Percentiles rank a stretch among this genome's conserved stretches.
Evolutionary conservation across 2,329 filamentous ascomycete genomes (phyloP).

Genomic region (Pseudocercospora vitis): DNA sequence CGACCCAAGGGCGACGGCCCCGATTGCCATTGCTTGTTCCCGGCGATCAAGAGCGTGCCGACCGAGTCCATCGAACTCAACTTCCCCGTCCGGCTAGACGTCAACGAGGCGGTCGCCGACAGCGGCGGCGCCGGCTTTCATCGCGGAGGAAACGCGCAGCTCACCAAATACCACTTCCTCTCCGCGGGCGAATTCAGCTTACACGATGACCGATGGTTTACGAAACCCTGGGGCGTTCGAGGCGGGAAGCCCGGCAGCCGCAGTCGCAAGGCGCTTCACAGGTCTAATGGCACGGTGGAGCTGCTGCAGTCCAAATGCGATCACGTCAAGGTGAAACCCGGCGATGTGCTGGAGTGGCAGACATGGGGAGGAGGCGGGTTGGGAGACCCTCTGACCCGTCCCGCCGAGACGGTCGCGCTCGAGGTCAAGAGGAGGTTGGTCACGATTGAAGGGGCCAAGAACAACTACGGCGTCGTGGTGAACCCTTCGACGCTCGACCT

Average conservation of each 20-base stretch:
- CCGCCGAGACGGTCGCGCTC: conserved; percentile 29
- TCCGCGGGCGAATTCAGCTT: conserved; percentile 30
- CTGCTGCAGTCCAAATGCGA: conserved; percentile 29
- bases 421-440: conserved; percentile 31
- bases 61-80: conserved; percentile 33
- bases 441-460: conserved; percentile 25
- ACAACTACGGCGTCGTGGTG: conserved; percentile 29
- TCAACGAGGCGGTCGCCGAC: conserved; percentile 32
- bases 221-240: conserved; percentile 30
- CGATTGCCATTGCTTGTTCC: conserved; percentile 32
- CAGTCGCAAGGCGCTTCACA: conserved; percentile 28
- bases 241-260: conserved; percentile 31
- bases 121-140: conserved; percentile 30
- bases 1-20: conserved; percentile 33
- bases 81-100: conserved; percentile 31
- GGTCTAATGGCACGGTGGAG: conserved; percentile 19
- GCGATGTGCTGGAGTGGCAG: conserved; percentile 31
- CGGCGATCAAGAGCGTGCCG: conserved; percentile 32
- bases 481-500: conserved; percentile 26
- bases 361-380: conserved; percentile 31
- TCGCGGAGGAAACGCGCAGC: conserved; percentile 30
- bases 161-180: conserved; percentile 30
- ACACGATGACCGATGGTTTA: conserved; percentile 32
- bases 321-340: conserved; percentile 31
- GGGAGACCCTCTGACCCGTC: conserved; percentile 28